Evolutionary conservation across 352 stramenopile genomes (phyloP).

Genomic region (Globisporangium canariense): DNA sequence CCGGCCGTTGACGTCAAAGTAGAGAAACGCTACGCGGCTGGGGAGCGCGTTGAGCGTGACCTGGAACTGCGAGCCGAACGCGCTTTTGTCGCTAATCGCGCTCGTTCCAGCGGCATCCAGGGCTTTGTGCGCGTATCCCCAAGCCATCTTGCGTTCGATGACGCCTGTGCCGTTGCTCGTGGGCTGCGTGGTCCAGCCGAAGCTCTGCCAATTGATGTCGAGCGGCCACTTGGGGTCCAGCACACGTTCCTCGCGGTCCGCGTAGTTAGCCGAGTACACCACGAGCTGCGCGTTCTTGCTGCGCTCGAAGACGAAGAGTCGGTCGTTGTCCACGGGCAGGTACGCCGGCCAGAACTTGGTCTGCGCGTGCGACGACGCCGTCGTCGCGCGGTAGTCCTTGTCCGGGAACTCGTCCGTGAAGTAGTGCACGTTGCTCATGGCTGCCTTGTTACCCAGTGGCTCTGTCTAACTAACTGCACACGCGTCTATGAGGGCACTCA

Average conservation of each 20-base stretch:
- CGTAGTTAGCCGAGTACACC: constrained; percentile 70
- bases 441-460: background rate
- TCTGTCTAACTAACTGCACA: background rate
- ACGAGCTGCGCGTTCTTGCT: constrained; percentile 82
- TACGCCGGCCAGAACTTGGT: constrained; percentile 70
- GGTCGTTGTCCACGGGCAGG: constrained; percentile 53
- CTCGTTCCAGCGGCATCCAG: constrained; percentile 6
- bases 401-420: constrained; percentile 77
- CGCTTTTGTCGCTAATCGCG: background rate
- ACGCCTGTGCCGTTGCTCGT: constrained; percentile 65
- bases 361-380: constrained; percentile 48
- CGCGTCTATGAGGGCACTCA: background rate
- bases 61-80: constrained; percentile 39
- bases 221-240: constrained; percentile 64
- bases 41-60: constrained; percentile 70
- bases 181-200: constrained; percentile 65
- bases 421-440: constrained; percentile 29
- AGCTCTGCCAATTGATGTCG: constrained; percentile 84
- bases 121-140: constrained; percentile 64
- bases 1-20: constrained; percentile 48
- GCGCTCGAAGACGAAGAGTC: constrained; percentile 71
- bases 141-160: constrained; percentile 63
- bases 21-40: constrained; percentile 46
- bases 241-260: constrained; percentile 38
- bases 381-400: constrained; percentile 65